A percentile compares a stretch with the other conserved stretches of the same genome.
Conservation (phyloP, 805 yeast species). For the Tetrapisispora arboricola region DNA sequence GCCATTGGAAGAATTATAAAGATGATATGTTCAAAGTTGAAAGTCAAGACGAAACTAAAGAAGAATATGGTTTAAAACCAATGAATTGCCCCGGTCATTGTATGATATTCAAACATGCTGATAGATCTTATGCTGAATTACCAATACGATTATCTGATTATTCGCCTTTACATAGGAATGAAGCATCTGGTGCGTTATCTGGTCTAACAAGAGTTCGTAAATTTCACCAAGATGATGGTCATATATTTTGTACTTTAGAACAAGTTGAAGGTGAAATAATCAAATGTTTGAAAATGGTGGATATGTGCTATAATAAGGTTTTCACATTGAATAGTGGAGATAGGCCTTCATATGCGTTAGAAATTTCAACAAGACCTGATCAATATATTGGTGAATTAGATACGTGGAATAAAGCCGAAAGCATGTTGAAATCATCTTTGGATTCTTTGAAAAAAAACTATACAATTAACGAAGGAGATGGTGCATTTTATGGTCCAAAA, state of each 20-base stretch:
- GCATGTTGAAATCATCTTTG: slow-evolving; percentile 49
- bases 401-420: slow-evolving; percentile 81
- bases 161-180: slow-evolving; percentile 95
- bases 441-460: slow-evolving; percentile 46
- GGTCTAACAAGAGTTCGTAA: slow-evolving; percentile 96
- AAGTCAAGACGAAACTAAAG: slow-evolving; percentile 36
- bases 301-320: slow-evolving; percentile 62
- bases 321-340: slow-evolving; percentile 20
- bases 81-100: slow-evolving; percentile 93
- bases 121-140: slow-evolving; percentile 90
- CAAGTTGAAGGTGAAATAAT: slow-evolving; percentile 83
- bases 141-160: slow-evolving; percentile 99
- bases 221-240: slow-evolving; percentile 99
- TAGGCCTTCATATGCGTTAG: slow-evolving; percentile 23
- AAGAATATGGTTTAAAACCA: slow-evolving; percentile 77
- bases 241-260: slow-evolving; percentile 87
- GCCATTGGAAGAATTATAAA: slow-evolving; percentile 92
- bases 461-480: slow-evolving; percentile 83
- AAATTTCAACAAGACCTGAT: slow-evolving; percentile 77
- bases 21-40: slow-evolving; percentile 90
- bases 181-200: slow-evolving; percentile 88
- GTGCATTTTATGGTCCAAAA: slow-evolving; percentile 94
- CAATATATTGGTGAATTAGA: slow-evolving; percentile 65
- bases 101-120: slow-evolving; percentile 81
- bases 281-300: slow-evolving; percentile 64